phyloP scores from a whole-genome alignment of 352 stramenopile species.

The Globisporangium viniferum region DNA sequence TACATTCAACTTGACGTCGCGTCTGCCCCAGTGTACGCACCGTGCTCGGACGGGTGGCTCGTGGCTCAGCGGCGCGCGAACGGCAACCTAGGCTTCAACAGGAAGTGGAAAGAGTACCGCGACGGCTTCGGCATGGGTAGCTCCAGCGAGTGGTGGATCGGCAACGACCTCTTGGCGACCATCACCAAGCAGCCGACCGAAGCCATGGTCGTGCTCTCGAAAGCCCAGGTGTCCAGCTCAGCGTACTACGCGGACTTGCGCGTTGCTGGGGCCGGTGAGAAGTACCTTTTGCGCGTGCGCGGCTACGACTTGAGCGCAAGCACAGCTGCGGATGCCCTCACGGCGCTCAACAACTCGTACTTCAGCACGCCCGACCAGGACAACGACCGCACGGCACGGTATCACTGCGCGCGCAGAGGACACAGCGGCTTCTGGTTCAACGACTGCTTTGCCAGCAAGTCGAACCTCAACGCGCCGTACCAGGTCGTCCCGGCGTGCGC shows the following conservation, averaged over 20 bases:
- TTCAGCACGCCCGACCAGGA: conserved; percentile 60
- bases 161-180: conserved; percentile 36
- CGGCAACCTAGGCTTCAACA: conserved; percentile 51
- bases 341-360: conserved; percentile 44
- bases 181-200: conserved; percentile 37
- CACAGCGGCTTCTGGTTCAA: conserved; percentile 58
- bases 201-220: conserved; percentile 52
- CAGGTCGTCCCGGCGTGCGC: conserved; percentile 37
- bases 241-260: conserved; percentile 47
- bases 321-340: conserved; percentile 42
- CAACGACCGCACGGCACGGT: conserved; percentile 40
- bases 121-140: conserved; percentile 49
- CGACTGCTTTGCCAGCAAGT: conserved; percentile 40
- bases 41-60: conserved; percentile 59
- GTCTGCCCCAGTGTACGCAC: conserved; percentile 26
- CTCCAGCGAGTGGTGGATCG: conserved; percentile 56
- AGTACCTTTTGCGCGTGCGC: conserved; percentile 40
- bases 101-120: conserved; percentile 58
- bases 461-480: conserved; percentile 53
- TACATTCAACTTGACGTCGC: conserved; percentile 38
- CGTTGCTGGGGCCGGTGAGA: conserved; percentile 39
- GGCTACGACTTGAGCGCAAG: conserved; percentile 34
- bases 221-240: conserved; percentile 33
- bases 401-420: conserved; percentile 45
- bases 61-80: conserved; percentile 46